Percentiles rank a stretch among this genome's conserved stretches.
Evolutionary conservation across 768 basidiomycete genomes (phyloP).

Genomic region (Serpula lacrymans): DNA sequence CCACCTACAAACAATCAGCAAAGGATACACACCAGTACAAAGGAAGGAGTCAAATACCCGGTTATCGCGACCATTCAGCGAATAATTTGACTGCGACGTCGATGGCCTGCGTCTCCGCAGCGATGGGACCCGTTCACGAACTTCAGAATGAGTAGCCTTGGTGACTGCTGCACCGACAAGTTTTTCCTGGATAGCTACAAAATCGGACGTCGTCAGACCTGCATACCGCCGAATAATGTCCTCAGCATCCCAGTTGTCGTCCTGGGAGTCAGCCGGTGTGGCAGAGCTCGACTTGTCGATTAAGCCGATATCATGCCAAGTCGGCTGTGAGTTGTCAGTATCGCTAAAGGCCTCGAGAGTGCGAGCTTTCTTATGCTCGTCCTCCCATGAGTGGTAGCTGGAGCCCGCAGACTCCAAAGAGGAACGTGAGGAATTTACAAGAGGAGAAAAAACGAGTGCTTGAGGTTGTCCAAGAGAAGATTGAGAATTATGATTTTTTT

Average conservation of each 20-base stretch:
- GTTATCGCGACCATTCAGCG: conserved; percentile 47
- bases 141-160: conserved; percentile 54
- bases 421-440: conserved; percentile 72
- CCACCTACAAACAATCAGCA: conserved; percentile 42
- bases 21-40: conserved; percentile 7
- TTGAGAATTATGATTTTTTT: conserved; percentile 47
- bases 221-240: conserved; percentile 62
- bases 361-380: conserved; percentile 50
- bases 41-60: conserved; percentile 21
- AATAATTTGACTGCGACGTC: conserved; percentile 80
- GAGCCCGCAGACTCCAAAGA: conserved; percentile 80
- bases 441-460: conserved; percentile 63
- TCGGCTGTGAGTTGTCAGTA: conserved; percentile 43
- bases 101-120: conserved; percentile 73
- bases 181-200: conserved; percentile 71
- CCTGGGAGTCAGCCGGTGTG: conserved; percentile 47
- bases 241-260: conserved; percentile 59
- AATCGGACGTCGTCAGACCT: conserved; percentile 69
- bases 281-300: conserved; percentile 46
- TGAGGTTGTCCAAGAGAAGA: conserved; percentile 50
- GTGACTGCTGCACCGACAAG: conserved; percentile 61
- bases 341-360: conserved; percentile 48
- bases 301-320: conserved; percentile 62
- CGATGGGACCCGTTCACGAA: conserved; percentile 64
- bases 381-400: conserved; percentile 82